phyloP scores from a whole-genome alignment of 2,329 filamentous ascomycete species.

The Colletotrichum acutatum region DNA sequence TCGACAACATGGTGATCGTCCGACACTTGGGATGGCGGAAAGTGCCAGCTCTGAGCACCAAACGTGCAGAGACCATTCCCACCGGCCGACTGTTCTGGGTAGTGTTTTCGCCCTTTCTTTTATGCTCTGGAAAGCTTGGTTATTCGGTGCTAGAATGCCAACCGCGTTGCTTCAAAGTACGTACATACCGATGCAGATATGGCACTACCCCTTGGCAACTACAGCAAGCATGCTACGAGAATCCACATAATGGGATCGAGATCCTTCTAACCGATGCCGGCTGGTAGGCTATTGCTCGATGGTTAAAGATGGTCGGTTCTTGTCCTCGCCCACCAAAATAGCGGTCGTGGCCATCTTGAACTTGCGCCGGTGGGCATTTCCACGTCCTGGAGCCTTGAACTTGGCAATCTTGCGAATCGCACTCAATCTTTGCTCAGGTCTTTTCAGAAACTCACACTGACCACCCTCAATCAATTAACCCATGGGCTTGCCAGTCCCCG shows the following conservation, averaged over 20 bases:
- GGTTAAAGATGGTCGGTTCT: not conserved
- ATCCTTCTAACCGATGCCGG: not conserved
- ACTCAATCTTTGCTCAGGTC: not conserved
- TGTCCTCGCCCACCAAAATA: not conserved
- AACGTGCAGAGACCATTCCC: slow-evolving; percentile 21
- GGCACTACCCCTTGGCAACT: not conserved
- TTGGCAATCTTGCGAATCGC: slow-evolving; percentile 4
- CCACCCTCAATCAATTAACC: slow-evolving; percentile 4
- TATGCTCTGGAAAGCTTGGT: not conserved
- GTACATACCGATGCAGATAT: not conserved
- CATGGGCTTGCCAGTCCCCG: slow-evolving; percentile 23
- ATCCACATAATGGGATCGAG: not conserved
- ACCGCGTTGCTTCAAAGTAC: not conserved
- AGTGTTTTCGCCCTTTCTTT: not conserved
- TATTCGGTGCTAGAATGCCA: not conserved
- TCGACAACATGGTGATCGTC: slow-evolving; percentile 18
- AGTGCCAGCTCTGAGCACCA: not conserved
- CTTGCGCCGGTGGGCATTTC: not conserved
- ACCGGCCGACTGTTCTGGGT: not conserved
- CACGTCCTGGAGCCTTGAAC: not conserved
- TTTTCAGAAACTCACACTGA: not conserved
- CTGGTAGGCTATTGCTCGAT: not conserved
- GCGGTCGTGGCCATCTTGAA: not conserved
- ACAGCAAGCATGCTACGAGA: slow-evolving; percentile 1
- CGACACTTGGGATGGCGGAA: slow-evolving; percentile 26